These are phyloP conservation scores for Vitis labrusca DNA, from an alignment of 164 flowering plant genomes.

Conservation along the genomic window DNA sequence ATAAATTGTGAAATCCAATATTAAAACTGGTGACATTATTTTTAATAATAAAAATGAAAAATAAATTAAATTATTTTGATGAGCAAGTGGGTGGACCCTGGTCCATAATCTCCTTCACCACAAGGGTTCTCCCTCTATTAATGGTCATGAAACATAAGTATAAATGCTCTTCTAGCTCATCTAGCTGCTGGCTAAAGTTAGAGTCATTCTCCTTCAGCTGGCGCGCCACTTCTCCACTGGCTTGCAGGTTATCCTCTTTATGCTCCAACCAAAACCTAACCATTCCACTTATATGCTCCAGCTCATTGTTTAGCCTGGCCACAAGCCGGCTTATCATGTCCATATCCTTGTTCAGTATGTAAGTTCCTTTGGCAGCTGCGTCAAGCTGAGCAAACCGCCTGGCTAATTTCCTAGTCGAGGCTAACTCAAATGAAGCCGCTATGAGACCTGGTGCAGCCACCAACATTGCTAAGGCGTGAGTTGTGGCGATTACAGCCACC, in stretches of 20 bases:
- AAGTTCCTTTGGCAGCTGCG: conserved; percentile 66
- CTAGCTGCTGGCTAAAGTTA: conserved; percentile 61
- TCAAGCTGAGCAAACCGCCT: conserved; percentile 55
- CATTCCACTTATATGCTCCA: conserved; percentile 46
- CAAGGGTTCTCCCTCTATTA: conserved; percentile 66
- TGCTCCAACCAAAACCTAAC: conserved; percentile 40
- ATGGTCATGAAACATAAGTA: conserved; percentile 76
- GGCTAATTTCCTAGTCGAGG: conserved; percentile 25
- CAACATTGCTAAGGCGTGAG: conserved; percentile 42
- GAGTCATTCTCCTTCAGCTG: conserved; percentile 43
- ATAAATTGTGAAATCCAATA: no score
- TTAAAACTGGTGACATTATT: no score
- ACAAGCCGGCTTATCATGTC: conserved; percentile 70
- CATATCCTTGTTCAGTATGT: conserved; percentile 60
- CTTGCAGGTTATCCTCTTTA: conserved; percentile 31
- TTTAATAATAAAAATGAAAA: no score
- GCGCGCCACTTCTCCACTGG: conserved; percentile 44
- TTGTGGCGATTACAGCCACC: conserved; percentile 28
- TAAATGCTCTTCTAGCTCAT: conserved; percentile 77
- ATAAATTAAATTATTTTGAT: no score
- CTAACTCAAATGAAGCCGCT: conserved; percentile 28
- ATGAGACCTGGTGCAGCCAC: conserved; percentile 46
- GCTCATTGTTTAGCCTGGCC: conserved; percentile 58
- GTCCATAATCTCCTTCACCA: conserved; percentile 46
- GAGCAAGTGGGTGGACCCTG: background rate